Evolutionary conservation across 2,329 filamentous ascomycete species (phyloP).

Genomic region (Cladosporium halotolerans): DNA sequence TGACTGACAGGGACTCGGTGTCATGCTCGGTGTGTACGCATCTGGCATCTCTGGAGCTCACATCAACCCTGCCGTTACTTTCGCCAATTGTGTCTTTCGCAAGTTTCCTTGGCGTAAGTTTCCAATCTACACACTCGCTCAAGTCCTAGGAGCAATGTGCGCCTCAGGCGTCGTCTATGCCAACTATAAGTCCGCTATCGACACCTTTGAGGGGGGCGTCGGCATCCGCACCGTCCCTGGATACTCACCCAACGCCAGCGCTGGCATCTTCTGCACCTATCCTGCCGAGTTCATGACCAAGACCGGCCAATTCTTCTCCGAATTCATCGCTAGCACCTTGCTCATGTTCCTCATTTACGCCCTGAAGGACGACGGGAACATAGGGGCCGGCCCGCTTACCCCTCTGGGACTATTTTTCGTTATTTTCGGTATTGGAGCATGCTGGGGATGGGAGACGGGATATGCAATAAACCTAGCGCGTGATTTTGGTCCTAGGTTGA

Average conservation of each 20-base stretch:
- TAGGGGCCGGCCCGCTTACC: constrained; percentile 52
- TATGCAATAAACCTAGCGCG: constrained; percentile 69
- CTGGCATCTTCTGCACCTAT: constrained; percentile 68
- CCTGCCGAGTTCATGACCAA: constrained; percentile 60
- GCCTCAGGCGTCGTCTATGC: constrained; percentile 43
- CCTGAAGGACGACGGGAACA: constrained; percentile 51
- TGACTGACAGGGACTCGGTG: constrained; percentile 47
- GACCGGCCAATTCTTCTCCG: constrained; percentile 63
- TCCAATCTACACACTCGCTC: constrained; percentile 57
- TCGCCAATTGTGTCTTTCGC: constrained; percentile 63
- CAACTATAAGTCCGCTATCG: constrained; percentile 36
- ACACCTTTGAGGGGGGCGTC: constrained; percentile 41
- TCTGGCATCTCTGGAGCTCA: constrained; percentile 30
- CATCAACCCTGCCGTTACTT: constrained; percentile 54
- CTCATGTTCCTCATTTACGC: constrained; percentile 69
- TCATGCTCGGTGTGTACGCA: constrained; percentile 56
- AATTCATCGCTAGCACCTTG: constrained; percentile 61
- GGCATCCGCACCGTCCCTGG: constrained; percentile 53
- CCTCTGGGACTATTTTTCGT: constrained; percentile 63
- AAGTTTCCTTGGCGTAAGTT: constrained; percentile 58
- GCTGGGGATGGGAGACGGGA: constrained; percentile 68
- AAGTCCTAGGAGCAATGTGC: constrained; percentile 56
- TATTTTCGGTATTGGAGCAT: constrained; percentile 66
- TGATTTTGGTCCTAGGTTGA: constrained; percentile 62
- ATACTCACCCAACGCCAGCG: constrained; percentile 53